Base-by-base conservation (phyloP, 768 basidiomycete genomes). In the Panellus pusillus region DNA sequence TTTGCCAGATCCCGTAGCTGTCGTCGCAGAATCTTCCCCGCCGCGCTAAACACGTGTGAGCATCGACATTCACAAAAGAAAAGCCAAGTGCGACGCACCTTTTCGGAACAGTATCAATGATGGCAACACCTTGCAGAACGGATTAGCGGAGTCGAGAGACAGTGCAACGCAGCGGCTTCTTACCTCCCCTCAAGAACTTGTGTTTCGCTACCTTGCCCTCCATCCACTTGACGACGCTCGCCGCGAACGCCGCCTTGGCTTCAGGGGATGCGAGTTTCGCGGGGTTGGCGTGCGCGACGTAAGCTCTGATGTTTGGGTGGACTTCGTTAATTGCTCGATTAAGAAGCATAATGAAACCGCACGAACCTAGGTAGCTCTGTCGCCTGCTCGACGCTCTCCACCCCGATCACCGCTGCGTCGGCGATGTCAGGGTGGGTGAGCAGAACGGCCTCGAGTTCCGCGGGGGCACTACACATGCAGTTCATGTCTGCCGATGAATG, bases 21-120 rank as follows among this genome's bases (percentile, higher is more conserved):
- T n/a, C 80, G 75, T 41, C 83, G 71, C 18, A 87, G 59, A 54
- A 87, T 87, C 68, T 87, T 87, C 0, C 85, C 85, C 20, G 82
- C 74, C 6, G 83, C 76, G 42, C 82, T 83, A 45, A 28, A 58
- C 38, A 13, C 38, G 28, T 19, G 29, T 31, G 19, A 20, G 45
- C 20, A 18, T 14, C 9, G 19, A 9, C 28, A 5, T 1, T 40
- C 9, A n/a, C 13, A 29, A 31, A 20, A 28, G 9, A 6, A 19
- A 14, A 7, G 3, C 9, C 6, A 43, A 13, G 37, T 39, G n/a
- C 8, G 9, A 18, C 45, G 1, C 37, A 79, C 79, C 73, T 80
- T 62, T 82, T 84, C 1, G 83, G 83, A 53, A 86, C 74, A 3
- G 65, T 70, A 6, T 77, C 72, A 19, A 85, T 66, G 0, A 79